These are phyloP conservation scores for Crithidia fasciculata DNA, from an alignment of 208 protist genomes.

Conservation along the genomic window DNA sequence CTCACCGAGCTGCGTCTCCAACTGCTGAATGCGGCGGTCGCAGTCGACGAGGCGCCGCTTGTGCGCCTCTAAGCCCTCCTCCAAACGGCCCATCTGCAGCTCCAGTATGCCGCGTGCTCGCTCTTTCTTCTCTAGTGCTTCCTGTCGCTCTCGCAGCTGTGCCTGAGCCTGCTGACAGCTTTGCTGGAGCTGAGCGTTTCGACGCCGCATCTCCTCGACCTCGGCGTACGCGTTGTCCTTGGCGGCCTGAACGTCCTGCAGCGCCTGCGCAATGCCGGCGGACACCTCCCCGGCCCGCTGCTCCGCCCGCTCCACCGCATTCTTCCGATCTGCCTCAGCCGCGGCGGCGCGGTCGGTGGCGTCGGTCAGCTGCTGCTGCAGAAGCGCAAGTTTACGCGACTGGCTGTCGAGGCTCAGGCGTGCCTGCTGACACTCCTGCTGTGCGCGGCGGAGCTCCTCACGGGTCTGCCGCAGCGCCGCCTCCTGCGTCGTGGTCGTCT, in stretches of 20 bases:
- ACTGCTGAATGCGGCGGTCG: conserved; percentile 46
- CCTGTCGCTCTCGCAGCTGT: conserved; percentile 29
- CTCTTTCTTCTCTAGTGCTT: conserved; percentile 29
- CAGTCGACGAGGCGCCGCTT: conserved; percentile 52
- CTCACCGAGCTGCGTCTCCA: conserved; percentile 53
- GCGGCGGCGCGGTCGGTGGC: conserved; percentile 12
- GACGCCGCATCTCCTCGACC: conserved; percentile 34
- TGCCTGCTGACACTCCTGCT: conserved; percentile 35
- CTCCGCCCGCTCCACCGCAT: conserved; percentile 22
- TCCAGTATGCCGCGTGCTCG: conserved; percentile 42
- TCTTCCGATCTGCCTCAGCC: conserved; percentile 27
- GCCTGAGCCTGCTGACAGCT: conserved; percentile 31
- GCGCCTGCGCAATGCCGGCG: conserved; percentile 30
- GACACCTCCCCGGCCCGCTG: conserved; percentile 34
- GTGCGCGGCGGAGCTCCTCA: conserved; percentile 27
- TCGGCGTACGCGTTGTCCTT: conserved; percentile 40
- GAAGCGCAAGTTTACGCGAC: conserved; percentile 20
- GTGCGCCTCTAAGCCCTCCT: conserved; percentile 61
- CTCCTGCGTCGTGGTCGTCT: conserved; percentile 17
- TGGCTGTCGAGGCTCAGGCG: conserved; percentile 24
- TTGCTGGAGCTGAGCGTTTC: conserved; percentile 36
- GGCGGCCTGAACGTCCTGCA: conserved; percentile 37
- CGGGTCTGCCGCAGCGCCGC: conserved; percentile 22
- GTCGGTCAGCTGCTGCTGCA: conserved; percentile 39
- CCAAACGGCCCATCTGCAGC: conserved; percentile 45